Conservation (phyloP, 2,329 filamentous ascomycete genomes). For the Phialophora tarda region DNA sequence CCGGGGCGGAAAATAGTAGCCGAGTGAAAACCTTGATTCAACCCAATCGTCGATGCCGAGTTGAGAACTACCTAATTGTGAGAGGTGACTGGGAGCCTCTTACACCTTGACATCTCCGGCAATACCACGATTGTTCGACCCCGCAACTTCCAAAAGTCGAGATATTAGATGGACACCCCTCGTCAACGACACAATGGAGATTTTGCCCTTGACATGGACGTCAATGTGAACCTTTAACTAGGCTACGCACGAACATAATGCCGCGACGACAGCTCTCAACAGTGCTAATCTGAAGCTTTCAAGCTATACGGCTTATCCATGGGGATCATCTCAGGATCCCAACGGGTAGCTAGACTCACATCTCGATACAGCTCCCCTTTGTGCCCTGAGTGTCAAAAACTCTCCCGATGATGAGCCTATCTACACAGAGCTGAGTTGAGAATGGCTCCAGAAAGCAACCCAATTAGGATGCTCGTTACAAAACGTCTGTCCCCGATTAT, state of each 20-base stretch:
- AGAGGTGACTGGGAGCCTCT: not conserved
- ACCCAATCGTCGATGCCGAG: not conserved
- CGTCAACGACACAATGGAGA: not conserved
- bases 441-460: not conserved
- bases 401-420: not conserved
- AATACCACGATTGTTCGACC: not conserved
- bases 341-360: not conserved
- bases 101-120: not conserved
- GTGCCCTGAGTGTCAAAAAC: not conserved
- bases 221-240: too few relatives aligned
- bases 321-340: not conserved
- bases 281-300: conserved; percentile 1
- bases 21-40: not conserved
- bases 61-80: not conserved
- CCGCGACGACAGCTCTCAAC: not conserved
- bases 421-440: not conserved
- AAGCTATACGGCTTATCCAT: not conserved
- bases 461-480: not conserved
- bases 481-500: not conserved
- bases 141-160: not conserved
- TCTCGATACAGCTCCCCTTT: conserved; percentile 2
- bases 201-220: not conserved
- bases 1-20: not conserved
- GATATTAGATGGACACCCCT: not conserved
- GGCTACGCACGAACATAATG: too few relatives aligned